Conservation (phyloP, 495 filamentous ascomycete genomes). For the Penicillium cataractarum region DNA sequence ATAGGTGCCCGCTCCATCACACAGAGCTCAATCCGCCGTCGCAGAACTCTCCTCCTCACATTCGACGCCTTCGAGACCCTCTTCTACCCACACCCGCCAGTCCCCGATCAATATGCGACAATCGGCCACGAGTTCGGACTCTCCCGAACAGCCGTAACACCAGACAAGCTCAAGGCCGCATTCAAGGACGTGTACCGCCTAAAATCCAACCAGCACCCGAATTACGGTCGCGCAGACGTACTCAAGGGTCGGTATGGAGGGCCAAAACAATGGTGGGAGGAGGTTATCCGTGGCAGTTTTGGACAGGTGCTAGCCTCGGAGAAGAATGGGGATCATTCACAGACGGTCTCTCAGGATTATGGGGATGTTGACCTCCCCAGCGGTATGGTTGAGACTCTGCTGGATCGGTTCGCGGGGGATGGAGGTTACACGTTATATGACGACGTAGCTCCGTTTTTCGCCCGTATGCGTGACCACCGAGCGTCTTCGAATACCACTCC, state of each 20-base stretch:
- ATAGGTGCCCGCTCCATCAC: background rate
- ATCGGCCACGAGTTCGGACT: conserved; percentile 63
- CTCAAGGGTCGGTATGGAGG: conserved; percentile 52
- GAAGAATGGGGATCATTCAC: background rate
- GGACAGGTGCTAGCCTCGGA: conserved; percentile 16
- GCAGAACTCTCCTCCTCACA: conserved; percentile 61
- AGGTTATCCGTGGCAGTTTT: conserved; percentile 51
- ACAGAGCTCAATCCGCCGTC: background rate
- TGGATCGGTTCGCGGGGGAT: conserved; percentile 62
- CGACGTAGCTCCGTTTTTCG: conserved; percentile 58
- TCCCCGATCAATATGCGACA: conserved; percentile 65
- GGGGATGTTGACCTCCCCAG: conserved; percentile 32
- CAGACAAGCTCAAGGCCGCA: conserved; percentile 30
- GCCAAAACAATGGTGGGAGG: conserved; percentile 71
- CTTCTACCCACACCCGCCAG: conserved; percentile 62
- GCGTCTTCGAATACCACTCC: background rate
- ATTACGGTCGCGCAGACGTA: conserved; percentile 62
- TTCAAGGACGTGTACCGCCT: conserved; percentile 56
- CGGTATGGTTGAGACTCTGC: conserved; percentile 55
- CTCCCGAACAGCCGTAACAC: conserved; percentile 33
- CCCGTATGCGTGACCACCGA: conserved; percentile 35
- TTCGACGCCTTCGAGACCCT: conserved; percentile 82
- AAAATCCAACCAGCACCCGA: conserved; percentile 56
- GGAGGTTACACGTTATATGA: conserved; percentile 64
- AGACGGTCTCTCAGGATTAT: background rate